These are phyloP conservation scores for Dovyalis caffra DNA, from an alignment of 345 rosid species.

Conservation along the genomic window DNA sequence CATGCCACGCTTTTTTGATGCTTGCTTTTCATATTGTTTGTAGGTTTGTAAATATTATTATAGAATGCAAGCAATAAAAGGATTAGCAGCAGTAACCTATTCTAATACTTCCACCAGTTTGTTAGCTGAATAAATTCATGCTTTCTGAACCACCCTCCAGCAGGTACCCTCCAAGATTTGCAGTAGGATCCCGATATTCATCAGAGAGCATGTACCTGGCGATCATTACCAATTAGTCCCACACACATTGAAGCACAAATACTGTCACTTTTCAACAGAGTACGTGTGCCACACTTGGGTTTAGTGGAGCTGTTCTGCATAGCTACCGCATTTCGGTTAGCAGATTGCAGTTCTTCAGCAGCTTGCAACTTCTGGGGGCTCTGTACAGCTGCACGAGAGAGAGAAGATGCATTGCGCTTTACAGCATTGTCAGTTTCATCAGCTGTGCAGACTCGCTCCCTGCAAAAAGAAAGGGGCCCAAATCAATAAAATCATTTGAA, in stretches of 20 bases:
- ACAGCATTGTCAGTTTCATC: slow-evolving; percentile 39
- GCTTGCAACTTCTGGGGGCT: slow-evolving; percentile 18
- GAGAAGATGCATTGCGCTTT: slow-evolving; percentile 38
- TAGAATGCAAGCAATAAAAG: slow-evolving; percentile 7
- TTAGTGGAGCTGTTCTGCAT: slow-evolving; percentile 33
- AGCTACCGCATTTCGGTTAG: slow-evolving; percentile 32
- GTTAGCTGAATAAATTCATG: neutral
- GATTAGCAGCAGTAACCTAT: neutral
- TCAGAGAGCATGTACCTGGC: slow-evolving; percentile 29
- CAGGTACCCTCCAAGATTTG: neutral
- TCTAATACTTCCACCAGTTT: neutral
- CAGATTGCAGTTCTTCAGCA: slow-evolving; percentile 34
- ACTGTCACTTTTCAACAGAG: slow-evolving; percentile 69
- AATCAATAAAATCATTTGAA: neutral
- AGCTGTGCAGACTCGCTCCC: slow-evolving; percentile 63
- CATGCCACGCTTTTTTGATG: neutral
- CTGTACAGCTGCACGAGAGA: slow-evolving; percentile 38
- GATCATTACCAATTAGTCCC: slow-evolving; percentile 37
- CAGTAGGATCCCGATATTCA: neutral
- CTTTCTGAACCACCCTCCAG: neutral
- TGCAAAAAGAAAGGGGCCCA: slow-evolving; percentile 10
- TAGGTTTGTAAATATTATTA: neutral
- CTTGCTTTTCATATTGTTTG: neutral
- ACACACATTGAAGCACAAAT: slow-evolving; percentile 62
- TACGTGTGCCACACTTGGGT: slow-evolving; percentile 40